Base-by-base conservation (phyloP, 495 filamentous ascomycete species). In the Aspergillus bridgeri region DNA sequence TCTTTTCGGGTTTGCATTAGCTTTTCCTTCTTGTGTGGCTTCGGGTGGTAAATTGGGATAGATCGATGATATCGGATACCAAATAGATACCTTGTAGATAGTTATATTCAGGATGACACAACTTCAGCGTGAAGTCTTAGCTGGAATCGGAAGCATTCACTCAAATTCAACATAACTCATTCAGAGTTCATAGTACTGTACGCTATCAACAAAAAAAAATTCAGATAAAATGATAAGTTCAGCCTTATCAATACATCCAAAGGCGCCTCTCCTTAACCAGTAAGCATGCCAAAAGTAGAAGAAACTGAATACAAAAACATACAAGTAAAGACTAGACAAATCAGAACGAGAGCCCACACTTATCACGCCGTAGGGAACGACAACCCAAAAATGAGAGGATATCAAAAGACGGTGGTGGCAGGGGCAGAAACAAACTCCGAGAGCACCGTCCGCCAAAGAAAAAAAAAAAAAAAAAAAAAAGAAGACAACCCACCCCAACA, bases 361-460 rank as follows among this genome's bases (percentile, higher is more conserved):
- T 45, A 48, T 48, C 53, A 54, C 60, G 56, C 60, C 60, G 23
- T 57, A 27, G 44, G n/a, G n/a, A 38, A 38, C 11, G 17, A 38
- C 17, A 53, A 54, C 13, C 53, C 52, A 51, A 61, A 61, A 59
- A 62, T 45, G 57, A 56, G 48, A 60, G 60, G 66, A 66, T 66
- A 69, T 67, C 66, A 71, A 59, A 56, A 56, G 57, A 24, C n/a
- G 48, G 24, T 50, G n/a, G 45, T 50, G 19, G 29, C 52, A 33
- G 48, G 24, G 18, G 19, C 49, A 42, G 42, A 55, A 27, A 18
- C 42, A 49, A 23, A 51, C 48, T 27, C 27, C 51, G 23, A n/a
- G 45, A 9, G 17, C 33, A 50, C 42, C n/a, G 7, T 13, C 3
- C 18, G 19, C 53, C 21, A 27, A 21, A n/a, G n/a, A n/a, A n/a